Base-by-base conservation (phyloP, 1,139 yeast genomes). In the Maudiozyma humilis region DNA sequence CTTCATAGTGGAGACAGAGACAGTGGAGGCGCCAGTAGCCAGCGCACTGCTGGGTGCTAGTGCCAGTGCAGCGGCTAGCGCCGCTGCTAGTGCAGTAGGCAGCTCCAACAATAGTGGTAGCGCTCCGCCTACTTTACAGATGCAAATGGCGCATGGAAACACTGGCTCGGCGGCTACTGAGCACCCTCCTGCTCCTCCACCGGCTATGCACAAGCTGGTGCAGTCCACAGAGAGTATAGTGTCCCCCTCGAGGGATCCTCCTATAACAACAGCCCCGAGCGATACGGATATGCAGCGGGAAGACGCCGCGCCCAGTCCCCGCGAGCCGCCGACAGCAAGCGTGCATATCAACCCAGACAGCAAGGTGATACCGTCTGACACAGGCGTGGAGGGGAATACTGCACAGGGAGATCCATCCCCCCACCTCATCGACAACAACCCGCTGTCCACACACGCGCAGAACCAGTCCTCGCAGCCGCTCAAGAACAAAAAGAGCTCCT, bases 1-100 rank as follows among this genome's bases (percentile, higher is more conserved):
- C 33, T 55, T 64, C 47, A 60, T 59, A 30, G 67, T 63, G 18
- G 68, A 63, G 46, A 60, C 66, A 12, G 68, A 63, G 47, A 62
- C 65, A 2, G 66, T 64, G 25, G 62, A 62, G 40, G 56, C 66
- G 13, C 57, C 63, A 4, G 47, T 51, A 4, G 41, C 47, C n/a
- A 46, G 47, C 36, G 34, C 47, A 3, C 20, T 41, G 13, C 23
- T 41, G 27, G 32, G 14, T 13, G 40, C 37, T 19, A 39, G 32
- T 25, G 34, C 29, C 27, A 23, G 6, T 10, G 27, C 7, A 12
- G 17, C 14, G 8, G 10, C 8, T 23, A 23, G 10, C 27, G 27
- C 27, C 27, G 27, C 10, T 23, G 27, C 8, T 6, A 23, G 27
- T 23, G 27, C 27, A 23, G 10, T 23, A 10, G 27, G 8, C 27